Evolutionary conservation across 345 rosid species (phyloP).

Genomic region (Pistacia integerrima): DNA sequence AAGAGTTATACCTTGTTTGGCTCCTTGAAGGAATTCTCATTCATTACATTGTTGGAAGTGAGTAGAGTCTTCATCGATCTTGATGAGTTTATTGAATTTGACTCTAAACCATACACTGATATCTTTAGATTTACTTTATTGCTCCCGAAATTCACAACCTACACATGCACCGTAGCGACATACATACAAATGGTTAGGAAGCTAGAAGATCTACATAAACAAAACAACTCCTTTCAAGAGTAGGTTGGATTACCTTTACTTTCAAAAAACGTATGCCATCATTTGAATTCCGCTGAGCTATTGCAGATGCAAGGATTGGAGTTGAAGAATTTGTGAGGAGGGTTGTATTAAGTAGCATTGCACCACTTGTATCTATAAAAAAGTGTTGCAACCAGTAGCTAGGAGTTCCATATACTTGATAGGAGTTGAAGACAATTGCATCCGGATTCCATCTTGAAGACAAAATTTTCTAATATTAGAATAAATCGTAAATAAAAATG

Average conservation of each 20-base stretch:
- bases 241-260: slow-evolving; percentile 54
- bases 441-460: slow-evolving; percentile 26
- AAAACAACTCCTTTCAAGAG: not conserved
- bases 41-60: too few relatives aligned
- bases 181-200: not conserved
- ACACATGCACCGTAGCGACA: not conserved
- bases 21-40: too few relatives aligned
- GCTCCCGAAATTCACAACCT: slow-evolving; percentile 38
- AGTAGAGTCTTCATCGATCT: too few relatives aligned
- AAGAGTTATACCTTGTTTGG: too few relatives aligned
- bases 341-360: slow-evolving; percentile 51
- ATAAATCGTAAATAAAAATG: too few relatives aligned
- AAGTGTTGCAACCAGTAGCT: too few relatives aligned
- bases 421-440: slow-evolving; percentile 85
- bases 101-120: slow-evolving; percentile 33
- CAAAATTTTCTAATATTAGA: too few relatives aligned
- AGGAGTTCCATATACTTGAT: slow-evolving; percentile 43
- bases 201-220: not conserved
- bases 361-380: slow-evolving; percentile 53
- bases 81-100: slow-evolving; percentile 32
- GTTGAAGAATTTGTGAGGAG: too few relatives aligned
- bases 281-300: slow-evolving; percentile 34
- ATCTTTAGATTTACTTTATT: too few relatives aligned
- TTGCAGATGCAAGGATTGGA: too few relatives aligned
- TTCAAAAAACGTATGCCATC: slow-evolving; percentile 50